Evolutionary conservation across 768 basidiomycete genomes (phyloP), one percentile per base, ranked within the genome.

Genomic region (Pleurotus eryngii): DNA sequence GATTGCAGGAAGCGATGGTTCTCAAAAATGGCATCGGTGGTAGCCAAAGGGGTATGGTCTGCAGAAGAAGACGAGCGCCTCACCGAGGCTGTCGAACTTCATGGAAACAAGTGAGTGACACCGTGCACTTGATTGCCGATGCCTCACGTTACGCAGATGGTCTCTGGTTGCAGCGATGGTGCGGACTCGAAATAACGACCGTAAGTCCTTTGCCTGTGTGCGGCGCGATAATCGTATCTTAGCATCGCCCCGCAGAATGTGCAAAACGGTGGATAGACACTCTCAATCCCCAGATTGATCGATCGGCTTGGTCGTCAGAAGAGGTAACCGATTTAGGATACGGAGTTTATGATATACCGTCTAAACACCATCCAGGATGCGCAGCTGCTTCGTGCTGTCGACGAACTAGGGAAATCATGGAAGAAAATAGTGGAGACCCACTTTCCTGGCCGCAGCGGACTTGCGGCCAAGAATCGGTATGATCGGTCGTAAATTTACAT

Each of bases 1-100:
- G 83, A 84, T 65, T 84, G 83, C 65, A 75, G 83, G 61, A 84
- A 84, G 65, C 74, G 83, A 12, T 84, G 82, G 82, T 83, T 82
- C 59, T 80, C 82, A 1, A 83, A 82, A 71, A 83, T 84, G 82
- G 81, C 81, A 57, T 79, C 81, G 14, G 80, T 81, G 65, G 81
- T 83, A 20, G 80, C 82, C 27, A 83, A 83, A 64, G 83, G 83
- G 45, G 82, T 82, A 7, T 84, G 83, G 83, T 76, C 81, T 3
- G 78, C 81, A 5, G 82, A 84, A 50, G 83, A 84, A 64, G 83
- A 84, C 59, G 80, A 82, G 67, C 76, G 79, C 37, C 72, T 84
- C 8, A 75, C 82, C 46, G 76, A 78, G 60, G 83, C 81, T n/a
- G 82, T 84, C 38, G 79, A 83, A 48, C 72, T 74, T 58, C 81